phyloP scores from a whole-genome alignment of 2,329 filamentous ascomycete species.

The Niveomyces coronatus region DNA sequence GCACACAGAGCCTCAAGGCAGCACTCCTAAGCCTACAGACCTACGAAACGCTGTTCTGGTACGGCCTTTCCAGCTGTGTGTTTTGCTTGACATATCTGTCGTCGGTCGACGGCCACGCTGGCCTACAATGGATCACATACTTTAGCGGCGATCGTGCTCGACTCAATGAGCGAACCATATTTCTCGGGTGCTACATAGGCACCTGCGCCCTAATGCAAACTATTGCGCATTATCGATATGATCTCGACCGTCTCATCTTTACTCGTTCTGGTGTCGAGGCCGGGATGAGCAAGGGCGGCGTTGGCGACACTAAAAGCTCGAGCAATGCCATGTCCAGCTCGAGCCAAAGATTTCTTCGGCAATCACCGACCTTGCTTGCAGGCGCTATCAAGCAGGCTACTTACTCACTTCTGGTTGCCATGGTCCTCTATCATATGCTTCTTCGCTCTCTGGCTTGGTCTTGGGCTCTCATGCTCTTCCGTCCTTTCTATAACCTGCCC shows the following conservation, averaged over 20 bases:
- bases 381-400: conserved; percentile 30
- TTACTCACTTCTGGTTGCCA: conserved; percentile 31
- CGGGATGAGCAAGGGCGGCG: no score
- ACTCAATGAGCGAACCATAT: conserved; percentile 80
- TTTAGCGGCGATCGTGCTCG: conserved; percentile 61
- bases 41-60: conserved; percentile 63
- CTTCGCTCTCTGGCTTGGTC: conserved; percentile 57
- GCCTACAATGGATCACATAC: conserved; percentile 64
- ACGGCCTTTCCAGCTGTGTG: conserved; percentile 64
- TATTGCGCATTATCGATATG: conserved; percentile 56
- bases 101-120: conserved; percentile 48
- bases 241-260: conserved; percentile 56
- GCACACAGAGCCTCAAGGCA: conserved; percentile 51
- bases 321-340: no score
- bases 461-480: conserved; percentile 58
- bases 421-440: conserved; percentile 51
- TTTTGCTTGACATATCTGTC: conserved; percentile 77
- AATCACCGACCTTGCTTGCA: conserved; percentile 30
- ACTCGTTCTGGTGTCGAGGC: no score
- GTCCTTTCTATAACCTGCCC: conserved; percentile 65
- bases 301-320: no score
- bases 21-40: conserved; percentile 50
- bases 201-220: conserved; percentile 62
- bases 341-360: conserved; percentile 25
- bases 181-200: conserved; percentile 61